Conservation (phyloP, 441 rosid genomes). For the Adansonia rubrostipa region DNA sequence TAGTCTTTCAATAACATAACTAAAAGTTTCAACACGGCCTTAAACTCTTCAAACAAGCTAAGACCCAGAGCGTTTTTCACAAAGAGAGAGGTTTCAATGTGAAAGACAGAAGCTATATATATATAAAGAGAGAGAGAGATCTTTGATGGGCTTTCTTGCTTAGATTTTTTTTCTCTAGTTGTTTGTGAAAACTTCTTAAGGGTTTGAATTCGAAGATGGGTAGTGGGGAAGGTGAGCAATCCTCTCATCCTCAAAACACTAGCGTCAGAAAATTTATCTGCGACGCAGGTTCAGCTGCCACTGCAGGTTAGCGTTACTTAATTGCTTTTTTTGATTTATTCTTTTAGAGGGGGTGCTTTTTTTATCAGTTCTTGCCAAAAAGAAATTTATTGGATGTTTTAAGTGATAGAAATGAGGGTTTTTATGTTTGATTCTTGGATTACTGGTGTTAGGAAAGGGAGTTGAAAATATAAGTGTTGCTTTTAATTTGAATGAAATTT, state of each 20-base stretch:
- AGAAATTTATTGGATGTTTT: neutral
- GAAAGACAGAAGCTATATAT: conserved; percentile 25
- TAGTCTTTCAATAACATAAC: conserved; percentile 9
- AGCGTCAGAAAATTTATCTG: conserved; percentile 45
- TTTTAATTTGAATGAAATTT: neutral
- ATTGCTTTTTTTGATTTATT: conserved; percentile 24
- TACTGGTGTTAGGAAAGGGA: too few species aligned
- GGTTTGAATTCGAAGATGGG: conserved; percentile 46
- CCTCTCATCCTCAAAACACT: conserved; percentile 38
- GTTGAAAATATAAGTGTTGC: neutral
- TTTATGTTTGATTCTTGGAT: neutral
- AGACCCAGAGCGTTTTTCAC: neutral
- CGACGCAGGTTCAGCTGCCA: conserved; percentile 81
- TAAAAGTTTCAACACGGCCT: neutral
- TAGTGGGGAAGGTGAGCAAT: conserved; percentile 36
- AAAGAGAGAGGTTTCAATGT: neutral
- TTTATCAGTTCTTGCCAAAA: neutral
- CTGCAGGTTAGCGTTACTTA: conserved; percentile 61
- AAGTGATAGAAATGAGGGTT: neutral
- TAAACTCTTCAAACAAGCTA: conserved; percentile 31
- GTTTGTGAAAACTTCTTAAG: conserved; percentile 29
- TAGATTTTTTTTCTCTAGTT: neutral
- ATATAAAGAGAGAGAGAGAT: conserved; percentile 33
- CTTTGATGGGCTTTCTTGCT: conserved; percentile 38
- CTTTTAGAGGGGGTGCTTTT: conserved; percentile 12